Base-by-base conservation (phyloP, 2,329 filamentous ascomycete genomes). In the Monosporascus sp. region DNA sequence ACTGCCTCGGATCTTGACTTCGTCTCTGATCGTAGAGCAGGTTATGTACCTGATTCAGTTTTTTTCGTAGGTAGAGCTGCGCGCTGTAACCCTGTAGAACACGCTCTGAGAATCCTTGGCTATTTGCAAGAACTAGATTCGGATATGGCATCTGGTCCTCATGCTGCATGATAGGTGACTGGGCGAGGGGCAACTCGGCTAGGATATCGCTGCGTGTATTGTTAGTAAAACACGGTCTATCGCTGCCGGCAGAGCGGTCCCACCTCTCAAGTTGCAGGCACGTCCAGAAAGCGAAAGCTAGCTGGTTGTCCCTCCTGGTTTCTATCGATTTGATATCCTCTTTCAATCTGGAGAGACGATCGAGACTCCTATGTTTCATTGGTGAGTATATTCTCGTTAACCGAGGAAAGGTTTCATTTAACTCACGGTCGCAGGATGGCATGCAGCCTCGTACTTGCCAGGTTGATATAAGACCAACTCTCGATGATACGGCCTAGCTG, bases 241-340 rank as follows among this genome's bases (percentile, higher is more conserved):
- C 42, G 27, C 6, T 34, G 44, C 24, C 34, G 24, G 22, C n/a
- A 17, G 14, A 46, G 2, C 5, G 5, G 17, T 44, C 70, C 60
- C 69, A 90, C 87, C 86, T 96, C 70, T 97, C 93, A 11, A 97
- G 78, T 65, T 97, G 93, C 57, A 97, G 74, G 66, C 90, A 96
- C 7, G 92, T 94, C 93, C 93, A 97, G 63, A 92, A 97, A 0
- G 90, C 87, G 61, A 95, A 80, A 15, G 87, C 76, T 37, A 87
- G 76, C 52, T 86, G 77, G 64, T 91, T 89, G 61, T 85, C 80
- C 46, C 74, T 61, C 53, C 67, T 70, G 39, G 74, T 76, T 39
- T 69, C 50, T 31, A 77, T 60, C 25, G 63, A 65, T 37, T 57
- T 58, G 17, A 61, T 61, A 36, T 69, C 61, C 1, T 63, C 61